Evolutionary conservation across 1,284 basidiomycete species (phyloP), one percentile per base, ranked within the genome.

Genomic region (Irpex sp.): DNA sequence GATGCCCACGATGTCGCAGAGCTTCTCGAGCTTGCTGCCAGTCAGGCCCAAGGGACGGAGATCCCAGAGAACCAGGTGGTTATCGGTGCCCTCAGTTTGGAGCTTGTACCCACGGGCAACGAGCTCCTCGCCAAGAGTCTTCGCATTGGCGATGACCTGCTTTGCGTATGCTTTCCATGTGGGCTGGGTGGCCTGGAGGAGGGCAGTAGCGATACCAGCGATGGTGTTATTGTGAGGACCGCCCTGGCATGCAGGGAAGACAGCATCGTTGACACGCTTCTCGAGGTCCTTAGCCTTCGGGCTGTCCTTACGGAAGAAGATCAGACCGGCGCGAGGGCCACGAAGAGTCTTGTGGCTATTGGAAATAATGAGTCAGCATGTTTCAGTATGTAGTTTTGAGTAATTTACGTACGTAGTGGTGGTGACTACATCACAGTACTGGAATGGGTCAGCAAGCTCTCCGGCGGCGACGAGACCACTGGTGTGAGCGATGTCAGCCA

Each of bases 221-320:
- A 99, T 99, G 69, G 97, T 96, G 83, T 98, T 97, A 85, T 99
- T 99, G 85, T 99, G 97, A 58, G 97, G 97, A 60, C 97, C 97
- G 81, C 97, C 97, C 82, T 99, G 97, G 87, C 97, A 99, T 55
- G 97, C 97, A 63, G 97, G 97, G 91, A 99, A 99, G 70, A 99
- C 97, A 67, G 97, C 96, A 57, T 96, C 94, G 78, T 99, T 99
- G 74, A 99, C 90, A 63, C 95, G 92, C 78, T 92, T 92, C 85
- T 99, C 97, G 61, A 99, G 86, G 73, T 98, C 93, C 71, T 84
- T 76, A 38, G 84, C 69, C 64, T 85, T 86, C 68, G 93, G 88
- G 71, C 89, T 88, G 78, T 98, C 96, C 81, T 93, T 98, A 78
- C 92, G 87, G 91, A 97, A 99, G 88, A 99, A 99, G 82, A 99